Percentiles rank a stretch among this genome's conserved stretches.
Evolutionary conservation across 768 basidiomycete species (phyloP).

Genomic region (Cystobasidium tubakii): DNA sequence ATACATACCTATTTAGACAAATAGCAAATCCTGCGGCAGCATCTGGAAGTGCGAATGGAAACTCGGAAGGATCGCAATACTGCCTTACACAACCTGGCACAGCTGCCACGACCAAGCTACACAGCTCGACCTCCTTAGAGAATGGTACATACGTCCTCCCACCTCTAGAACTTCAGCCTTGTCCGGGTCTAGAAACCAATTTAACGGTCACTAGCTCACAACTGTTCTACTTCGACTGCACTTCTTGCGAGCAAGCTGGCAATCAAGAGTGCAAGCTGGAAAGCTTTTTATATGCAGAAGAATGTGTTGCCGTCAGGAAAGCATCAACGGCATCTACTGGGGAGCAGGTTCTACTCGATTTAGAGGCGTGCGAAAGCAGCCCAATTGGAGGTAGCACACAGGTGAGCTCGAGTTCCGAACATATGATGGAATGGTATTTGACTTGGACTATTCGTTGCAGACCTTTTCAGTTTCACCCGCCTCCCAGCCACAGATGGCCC

Average conservation of each 20-base stretch:
- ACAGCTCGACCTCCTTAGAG: background rate
- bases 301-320: background rate
- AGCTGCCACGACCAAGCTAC: background rate
- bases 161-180: constrained; percentile 1
- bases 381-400: background rate
- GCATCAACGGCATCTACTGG: background rate
- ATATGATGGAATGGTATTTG: background rate
- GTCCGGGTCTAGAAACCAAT: background rate
- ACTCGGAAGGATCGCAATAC: background rate
- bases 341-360: background rate
- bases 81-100: background rate
- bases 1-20: background rate
- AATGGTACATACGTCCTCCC: background rate
- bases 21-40: background rate
- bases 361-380: background rate
- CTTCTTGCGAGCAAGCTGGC: background rate
- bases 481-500: background rate
- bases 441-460: background rate
- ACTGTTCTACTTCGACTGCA: background rate
- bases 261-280: background rate
- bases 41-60: background rate
- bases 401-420: background rate
- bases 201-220: background rate
- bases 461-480: background rate
- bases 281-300: background rate